Evolutionary conservation across 108 stramenopile species (phyloP), one percentile per base, ranked within the genome.

Genomic region (Stephanodiscus minutulus): DNA sequence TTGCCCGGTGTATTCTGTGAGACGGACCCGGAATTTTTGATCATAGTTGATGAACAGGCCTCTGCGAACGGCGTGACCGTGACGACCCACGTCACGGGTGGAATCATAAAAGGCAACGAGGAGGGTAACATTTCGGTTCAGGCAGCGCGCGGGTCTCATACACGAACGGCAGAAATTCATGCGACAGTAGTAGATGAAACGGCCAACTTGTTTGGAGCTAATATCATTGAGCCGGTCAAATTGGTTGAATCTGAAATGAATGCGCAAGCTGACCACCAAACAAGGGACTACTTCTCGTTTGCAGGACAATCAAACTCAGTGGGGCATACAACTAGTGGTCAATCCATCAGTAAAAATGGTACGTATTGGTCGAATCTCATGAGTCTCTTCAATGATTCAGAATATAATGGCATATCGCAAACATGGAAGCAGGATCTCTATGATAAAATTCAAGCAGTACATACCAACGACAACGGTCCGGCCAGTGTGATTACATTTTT

Each of bases 281-380:
- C 13, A 44, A 13, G 3, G 43, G 63, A 70, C 24, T 70, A 54
- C 27, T 66, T 70, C 47, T 39, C 36, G 36, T 29, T 68, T n/a
- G 12, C 53, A 0, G 66, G 66, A 20, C 66, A 68, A 39, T 54
- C 52, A 35, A 68, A 68, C 66, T 35, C 33, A 18, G 18, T 37
- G 13, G 66, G 66, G 8, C 50, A 68, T 37, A 33, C 66, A 3
- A 68, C 66, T 2, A 20, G 3, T 1, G 37, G 37, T 4, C 28
- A 17, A 50, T 68, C 66, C 17, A 27, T 68, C 25, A 33, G 47
- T 9, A 33, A 35, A 20, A 29, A 68, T 31, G 52, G n/a, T 21
- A 35, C 20, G 17, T 55, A 68, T 54, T 68, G 66, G 66, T 25
- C 21, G 4, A 55, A 35, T 41, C 52, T 68, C 12, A 15, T 29